These are phyloP conservation scores for Rhynchospora breviuscula DNA, from an alignment of 176 grass and related monocot genomes.

Conservation along the genomic window DNA sequence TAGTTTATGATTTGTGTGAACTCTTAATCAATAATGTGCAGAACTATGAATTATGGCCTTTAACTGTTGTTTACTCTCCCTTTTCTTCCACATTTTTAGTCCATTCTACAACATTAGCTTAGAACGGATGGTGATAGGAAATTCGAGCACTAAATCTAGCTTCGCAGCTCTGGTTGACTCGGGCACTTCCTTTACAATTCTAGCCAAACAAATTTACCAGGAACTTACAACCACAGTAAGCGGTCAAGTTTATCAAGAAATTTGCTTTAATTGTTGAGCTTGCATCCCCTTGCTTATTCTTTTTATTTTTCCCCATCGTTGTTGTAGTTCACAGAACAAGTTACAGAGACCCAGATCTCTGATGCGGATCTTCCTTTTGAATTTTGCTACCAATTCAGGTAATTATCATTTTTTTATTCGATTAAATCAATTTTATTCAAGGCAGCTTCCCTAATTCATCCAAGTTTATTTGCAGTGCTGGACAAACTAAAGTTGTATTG, in stretches of 20 bases:
- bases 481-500: background rate
- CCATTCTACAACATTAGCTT: slow-evolving; percentile 40
- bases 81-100: slow-evolving; percentile 16
- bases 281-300: background rate
- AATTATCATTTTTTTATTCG: background rate
- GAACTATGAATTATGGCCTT: background rate
- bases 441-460: background rate
- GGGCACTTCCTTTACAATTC: slow-evolving; percentile 33
- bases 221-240: slow-evolving; percentile 26
- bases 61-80: background rate
- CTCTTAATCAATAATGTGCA: background rate
- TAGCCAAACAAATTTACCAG: slow-evolving; percentile 28
- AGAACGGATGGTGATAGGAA: slow-evolving; percentile 19
- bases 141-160: background rate
- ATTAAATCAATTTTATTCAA: background rate
- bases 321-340: slow-evolving; percentile 29
- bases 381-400: slow-evolving; percentile 37
- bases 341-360: slow-evolving; percentile 1
- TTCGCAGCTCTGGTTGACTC: slow-evolving; percentile 43
- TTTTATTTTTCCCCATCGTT: background rate
- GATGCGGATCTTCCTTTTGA: slow-evolving; percentile 27
- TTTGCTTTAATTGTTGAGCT: background rate
- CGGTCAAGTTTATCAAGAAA: background rate
- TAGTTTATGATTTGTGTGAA: background rate
- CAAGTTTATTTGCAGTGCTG: slow-evolving; percentile 20